Evolutionary conservation across 1,284 basidiomycete species (phyloP).

Genomic region (Thecaphora frezii): DNA sequence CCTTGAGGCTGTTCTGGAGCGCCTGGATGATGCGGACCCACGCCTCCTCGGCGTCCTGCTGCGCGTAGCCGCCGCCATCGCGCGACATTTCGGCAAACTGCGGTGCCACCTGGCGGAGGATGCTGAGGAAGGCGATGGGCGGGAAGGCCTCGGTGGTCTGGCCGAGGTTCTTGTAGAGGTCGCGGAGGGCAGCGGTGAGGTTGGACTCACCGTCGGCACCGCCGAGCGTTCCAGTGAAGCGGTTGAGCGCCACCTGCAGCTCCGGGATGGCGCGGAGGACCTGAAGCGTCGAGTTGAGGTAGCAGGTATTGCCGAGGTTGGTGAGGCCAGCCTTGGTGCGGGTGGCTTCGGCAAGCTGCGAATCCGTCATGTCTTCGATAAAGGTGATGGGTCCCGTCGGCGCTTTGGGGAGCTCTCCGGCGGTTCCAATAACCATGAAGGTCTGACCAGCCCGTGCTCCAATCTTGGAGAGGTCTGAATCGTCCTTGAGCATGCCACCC

Average conservation of each 20-base stretch:
- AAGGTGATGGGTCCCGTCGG: conserved; percentile 79
- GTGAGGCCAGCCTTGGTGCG: conserved; percentile 43
- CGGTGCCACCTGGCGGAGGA: conserved; percentile 77
- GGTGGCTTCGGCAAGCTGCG: conserved; percentile 73
- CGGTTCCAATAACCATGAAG: conserved; percentile 67
- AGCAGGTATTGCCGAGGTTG: conserved; percentile 79
- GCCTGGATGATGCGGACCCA: conserved; percentile 82
- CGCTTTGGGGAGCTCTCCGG: conserved; percentile 84
- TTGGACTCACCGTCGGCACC: conserved; percentile 58
- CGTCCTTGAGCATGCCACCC: conserved; percentile 81
- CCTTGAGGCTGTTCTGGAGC: conserved; percentile 67
- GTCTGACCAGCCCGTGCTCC: conserved; percentile 68
- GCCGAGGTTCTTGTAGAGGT: conserved; percentile 73
- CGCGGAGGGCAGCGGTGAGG: conserved; percentile 67
- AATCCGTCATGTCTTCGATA: conserved; percentile 82
- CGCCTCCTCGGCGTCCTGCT: conserved; percentile 97
- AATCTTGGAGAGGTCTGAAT: conserved; percentile 80
- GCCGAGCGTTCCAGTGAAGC: conserved; percentile 30
- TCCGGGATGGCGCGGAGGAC: conserved; percentile 87
- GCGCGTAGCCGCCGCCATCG: conserved; percentile 68
- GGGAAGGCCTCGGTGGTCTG: conserved; percentile 76
- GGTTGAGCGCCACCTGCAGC: conserved; percentile 64
- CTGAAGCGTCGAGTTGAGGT: conserved; percentile 94
- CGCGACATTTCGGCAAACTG: conserved; percentile 79
- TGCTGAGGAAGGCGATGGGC: conserved; percentile 70